Evolutionary conservation across 495 filamentous ascomycete genomes (phyloP), one percentile per base, ranked within the genome.

Genomic region (Massariosphaeria phaeospora): DNA sequence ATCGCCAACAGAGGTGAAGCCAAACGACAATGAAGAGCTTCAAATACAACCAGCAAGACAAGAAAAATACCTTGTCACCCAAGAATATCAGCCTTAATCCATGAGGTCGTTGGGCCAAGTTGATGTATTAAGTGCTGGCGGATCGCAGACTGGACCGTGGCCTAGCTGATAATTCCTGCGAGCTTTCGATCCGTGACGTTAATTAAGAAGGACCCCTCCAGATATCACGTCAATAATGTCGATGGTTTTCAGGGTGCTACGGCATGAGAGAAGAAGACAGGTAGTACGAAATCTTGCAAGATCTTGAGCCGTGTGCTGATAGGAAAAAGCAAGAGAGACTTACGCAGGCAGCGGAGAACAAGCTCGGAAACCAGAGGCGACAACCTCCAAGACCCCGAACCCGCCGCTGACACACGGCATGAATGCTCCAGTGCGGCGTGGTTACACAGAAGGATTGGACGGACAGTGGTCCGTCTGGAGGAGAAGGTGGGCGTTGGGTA

Each of bases 191-290:
- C 48, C 41, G 59, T 43, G 44, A 40, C 11, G 45, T 63, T 62
- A 63, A 63, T 58, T 50, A 57, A 53, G 48, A 31, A 54, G 36
- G 50, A 49, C n/a, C 35, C 58, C 49, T 58, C 27, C 48, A 63
- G 46, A 63, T 63, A 63, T 57, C 54, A 45, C 48, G 44, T 30
- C 49, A 63, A 54, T 63, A 63, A 55, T 63, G 58, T 51, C 29
- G 55, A 45, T 51, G 59, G 58, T 58, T 11, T 49, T 63, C 58
- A 54, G 52, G 54, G 59, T 63, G 39, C 36, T 58, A 63, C 59
- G 33, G 55, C 59, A 58, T 58, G 55, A 50, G 43, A 55, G 35
- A 39, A 23, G 36, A 40, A 34, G 47, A 51, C 50, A 48, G 47
- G 59, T 63, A 46, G 59, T 58, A 63, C 59, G 35, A 63, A 50